Base-by-base conservation (phyloP, 441 rosid species). In the Bruguiera hainesii region DNA sequence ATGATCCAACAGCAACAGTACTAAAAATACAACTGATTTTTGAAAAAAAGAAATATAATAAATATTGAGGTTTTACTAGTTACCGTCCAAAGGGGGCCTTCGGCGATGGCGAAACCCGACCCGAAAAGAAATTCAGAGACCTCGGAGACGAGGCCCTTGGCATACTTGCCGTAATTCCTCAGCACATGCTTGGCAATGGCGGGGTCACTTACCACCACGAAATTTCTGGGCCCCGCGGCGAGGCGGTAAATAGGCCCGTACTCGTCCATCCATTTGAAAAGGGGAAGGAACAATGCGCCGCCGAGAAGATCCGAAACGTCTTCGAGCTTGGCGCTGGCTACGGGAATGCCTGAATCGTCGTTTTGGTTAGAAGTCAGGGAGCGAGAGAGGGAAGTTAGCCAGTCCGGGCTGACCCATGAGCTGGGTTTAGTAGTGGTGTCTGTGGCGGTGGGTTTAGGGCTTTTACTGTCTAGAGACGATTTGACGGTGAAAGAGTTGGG, bases 61-160 rank as follows among this genome's bases (percentile, higher is more conserved):
- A 31, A 30, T 31, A 31, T 31, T 33, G 2, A 6, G 48, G 48
- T 42, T 42, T 11, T 42, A 42, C 0, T 42, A 13, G 57, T 73
- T 88, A 93, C 98, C 81, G 92, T 90, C 98, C 98, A 93, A 57
- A 90, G 87, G 13, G 87, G 62, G 60, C 96, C 98, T 30, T 93
- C 96, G 1, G 97, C 98, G 62, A 87, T 90, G 56, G 98, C 98
- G 49, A 93, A 89, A 56, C 98, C 98, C 4, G 96, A 89, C 0
- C 98, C 98, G 49, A 93, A 93, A 0, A 93, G 82, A 26, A 93
- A 93, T 68, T 90, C 94, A 1, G 98, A 89, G 68, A 93, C 97
- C 78, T 93, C 98, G 60, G 97, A 74, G 8, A 93, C 96, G 13
- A 93, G 86, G 9, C 98, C 98, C 75, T 93, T 93, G 23, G 89